Base-by-base conservation (phyloP, 306 rosid species). In the Astragalus glycyphyllos region DNA sequence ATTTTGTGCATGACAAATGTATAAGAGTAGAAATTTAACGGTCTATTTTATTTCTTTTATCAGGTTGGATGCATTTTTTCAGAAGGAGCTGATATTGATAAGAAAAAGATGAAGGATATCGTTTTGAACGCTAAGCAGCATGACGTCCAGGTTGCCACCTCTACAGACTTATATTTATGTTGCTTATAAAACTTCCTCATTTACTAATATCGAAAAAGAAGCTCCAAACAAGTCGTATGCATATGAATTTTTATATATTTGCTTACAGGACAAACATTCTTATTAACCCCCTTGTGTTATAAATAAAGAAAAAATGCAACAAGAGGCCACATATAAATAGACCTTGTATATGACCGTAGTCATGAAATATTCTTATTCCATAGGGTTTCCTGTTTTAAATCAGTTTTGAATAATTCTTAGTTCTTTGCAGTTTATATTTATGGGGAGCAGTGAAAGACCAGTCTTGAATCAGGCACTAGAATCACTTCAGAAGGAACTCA, bases 51-150 rank as follows among this genome's bases (percentile, higher is more conserved):
- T 51, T 61, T 32, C 5, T 29, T 45, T 29, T 57, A 57, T 31
- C 87, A 90, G 98, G 87, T 90, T n/a, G 98, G 95, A 73, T 90
- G 88, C 78, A 66, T 83, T 69, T 64, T 90, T 58, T 44, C 88
- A 15, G 85, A 88, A 72, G 50, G 78, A 58, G 78, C 67, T 50
- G 87, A 83, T 65, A 70, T 85, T 79, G 88, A 86, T 66, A 26
- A 61, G 66, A 83, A 80, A 71, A 81, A 65, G 69, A 34, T 86
- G 81, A 82, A 77, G 84, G 88, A 68, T 64, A 64, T 65, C 34
- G 35, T 83, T 76, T 46, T 67, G 85, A 80, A 77, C 64, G 75
- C 83, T 48, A 69, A 57, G 66, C 81, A 76, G 74, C 77, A 11
- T 4, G 58, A 80, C 2, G 85, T 85, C 84, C 89, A 92, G 98